Conservation (phyloP, 768 basidiomycete genomes). For the Hygrocybe punicea region DNA sequence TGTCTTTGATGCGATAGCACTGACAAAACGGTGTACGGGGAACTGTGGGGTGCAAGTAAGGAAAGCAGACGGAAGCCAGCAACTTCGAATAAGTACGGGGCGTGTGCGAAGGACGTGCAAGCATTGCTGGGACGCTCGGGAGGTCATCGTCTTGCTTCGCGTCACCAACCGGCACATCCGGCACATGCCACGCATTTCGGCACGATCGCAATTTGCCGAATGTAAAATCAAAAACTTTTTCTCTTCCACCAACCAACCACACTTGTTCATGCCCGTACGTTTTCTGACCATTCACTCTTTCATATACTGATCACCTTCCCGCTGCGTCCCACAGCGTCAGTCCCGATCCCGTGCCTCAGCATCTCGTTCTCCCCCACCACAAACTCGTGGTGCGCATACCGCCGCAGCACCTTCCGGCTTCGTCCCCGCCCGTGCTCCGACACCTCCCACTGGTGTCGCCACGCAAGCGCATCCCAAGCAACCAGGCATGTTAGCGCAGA, state of each 20-base stretch:
- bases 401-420: constrained; percentile 51
- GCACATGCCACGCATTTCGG: no score
- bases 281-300: not conserved
- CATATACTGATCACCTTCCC: no score
- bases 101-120: constrained; percentile 15
- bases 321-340: constrained; percentile 51
- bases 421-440: constrained; percentile 36
- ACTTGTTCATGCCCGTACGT: constrained; percentile 40
- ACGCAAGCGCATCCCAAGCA: constrained; percentile 45
- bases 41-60: no score
- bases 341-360: constrained; percentile 69
- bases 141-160: constrained; percentile 11
- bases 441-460: constrained; percentile 44
- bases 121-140: constrained; percentile 14
- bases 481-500: constrained; percentile 76
- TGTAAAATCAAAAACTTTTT: not conserved
- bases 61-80: no score
- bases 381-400: constrained; percentile 46
- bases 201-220: not conserved
- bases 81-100: not conserved
- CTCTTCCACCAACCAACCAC: constrained; percentile 26
- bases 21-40: no score
- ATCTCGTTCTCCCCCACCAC: constrained; percentile 41
- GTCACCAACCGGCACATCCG: no score
- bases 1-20: no score